phyloP scores from a whole-genome alignment of 169 alveolate genomes.

The Babesia gibsoni region DNA sequence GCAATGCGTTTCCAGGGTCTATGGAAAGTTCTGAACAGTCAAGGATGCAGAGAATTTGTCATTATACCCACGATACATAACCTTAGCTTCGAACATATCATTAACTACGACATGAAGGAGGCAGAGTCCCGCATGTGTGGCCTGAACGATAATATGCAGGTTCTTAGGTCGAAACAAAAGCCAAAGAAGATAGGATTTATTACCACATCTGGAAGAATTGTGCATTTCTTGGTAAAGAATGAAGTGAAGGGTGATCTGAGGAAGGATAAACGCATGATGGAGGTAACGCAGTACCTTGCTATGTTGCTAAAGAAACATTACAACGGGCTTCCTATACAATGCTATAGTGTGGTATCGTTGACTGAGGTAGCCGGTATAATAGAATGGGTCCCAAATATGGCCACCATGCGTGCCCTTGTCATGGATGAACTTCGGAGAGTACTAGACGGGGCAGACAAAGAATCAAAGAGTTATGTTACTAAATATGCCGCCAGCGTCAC shows the following conservation, averaged over 20 bases:
- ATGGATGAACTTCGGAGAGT: conserved; percentile 73
- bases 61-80: conserved; percentile 37
- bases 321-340: conserved; percentile 23
- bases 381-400: conserved; percentile 92
- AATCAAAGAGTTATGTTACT: conserved; percentile 2
- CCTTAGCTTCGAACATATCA: conserved; percentile 45
- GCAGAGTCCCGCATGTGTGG: conserved; percentile 41
- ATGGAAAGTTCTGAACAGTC: conserved; percentile 25
- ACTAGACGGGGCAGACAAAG: conserved; percentile 74
- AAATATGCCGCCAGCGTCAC: conserved; percentile 26
- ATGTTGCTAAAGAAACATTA: conserved; percentile 10
- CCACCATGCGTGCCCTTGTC: conserved; percentile 68
- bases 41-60: conserved; percentile 13
- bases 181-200: conserved; percentile 85
- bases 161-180: conserved; percentile 88
- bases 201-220: conserved; percentile 66
- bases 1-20: conserved; percentile 30
- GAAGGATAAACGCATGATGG: conserved; percentile 92
- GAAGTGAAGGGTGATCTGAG: conserved; percentile 89
- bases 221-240: conserved; percentile 83
- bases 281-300: conserved; percentile 59
- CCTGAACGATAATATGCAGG: conserved; percentile 62
- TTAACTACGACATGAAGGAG: conserved; percentile 15
- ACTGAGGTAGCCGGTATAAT: conserved; percentile 89
- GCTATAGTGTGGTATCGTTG: conserved; percentile 86